Evolutionary conservation across 805 yeast species (phyloP).

Genomic region (Barnettozyma californica): DNA sequence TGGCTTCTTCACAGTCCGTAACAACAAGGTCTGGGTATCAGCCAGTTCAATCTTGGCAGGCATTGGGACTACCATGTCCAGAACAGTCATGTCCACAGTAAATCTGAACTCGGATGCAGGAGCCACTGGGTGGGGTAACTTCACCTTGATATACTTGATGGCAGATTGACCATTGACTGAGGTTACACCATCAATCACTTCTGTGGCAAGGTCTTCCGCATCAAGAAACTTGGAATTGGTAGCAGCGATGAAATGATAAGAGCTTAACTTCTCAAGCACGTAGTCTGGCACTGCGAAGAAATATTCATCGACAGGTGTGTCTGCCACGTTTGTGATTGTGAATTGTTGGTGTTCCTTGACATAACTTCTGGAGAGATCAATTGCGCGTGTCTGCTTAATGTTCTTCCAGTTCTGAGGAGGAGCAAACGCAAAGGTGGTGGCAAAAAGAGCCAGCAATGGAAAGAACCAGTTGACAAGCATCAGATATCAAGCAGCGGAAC

Average conservation of each 20-base stretch:
- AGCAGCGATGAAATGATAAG: background rate
- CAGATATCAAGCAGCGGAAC: background rate
- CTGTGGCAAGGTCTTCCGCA: constrained; percentile 13
- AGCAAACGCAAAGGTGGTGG: constrained; percentile 9
- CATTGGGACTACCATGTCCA: constrained; percentile 46
- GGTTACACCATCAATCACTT: constrained; percentile 23
- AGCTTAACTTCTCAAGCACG: constrained; percentile 35
- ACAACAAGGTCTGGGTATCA: constrained; percentile 55
- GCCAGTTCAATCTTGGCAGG: constrained; percentile 59
- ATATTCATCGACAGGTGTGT: constrained; percentile 50
- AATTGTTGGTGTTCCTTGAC: constrained; percentile 56
- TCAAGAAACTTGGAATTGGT: constrained; percentile 11
- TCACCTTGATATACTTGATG: constrained; percentile 40
- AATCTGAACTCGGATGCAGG: constrained; percentile 53
- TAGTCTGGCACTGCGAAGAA: constrained; percentile 51
- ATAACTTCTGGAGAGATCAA: constrained; percentile 66
- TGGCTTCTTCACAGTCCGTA: constrained; percentile 50
- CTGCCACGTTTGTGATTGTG: constrained; percentile 52
- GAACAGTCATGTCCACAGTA: constrained; percentile 42
- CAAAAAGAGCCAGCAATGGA: constrained; percentile 3
- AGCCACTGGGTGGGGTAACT: constrained; percentile 59
- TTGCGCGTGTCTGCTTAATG: constrained; percentile 43
- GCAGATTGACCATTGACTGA: constrained; percentile 22
- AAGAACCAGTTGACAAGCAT: constrained; percentile 6
- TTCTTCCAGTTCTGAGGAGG: constrained; percentile 43